These are phyloP conservation scores for Diutina sp. DNA, from an alignment of 1,139 yeast genomes.

Conservation along the genomic window DNA sequence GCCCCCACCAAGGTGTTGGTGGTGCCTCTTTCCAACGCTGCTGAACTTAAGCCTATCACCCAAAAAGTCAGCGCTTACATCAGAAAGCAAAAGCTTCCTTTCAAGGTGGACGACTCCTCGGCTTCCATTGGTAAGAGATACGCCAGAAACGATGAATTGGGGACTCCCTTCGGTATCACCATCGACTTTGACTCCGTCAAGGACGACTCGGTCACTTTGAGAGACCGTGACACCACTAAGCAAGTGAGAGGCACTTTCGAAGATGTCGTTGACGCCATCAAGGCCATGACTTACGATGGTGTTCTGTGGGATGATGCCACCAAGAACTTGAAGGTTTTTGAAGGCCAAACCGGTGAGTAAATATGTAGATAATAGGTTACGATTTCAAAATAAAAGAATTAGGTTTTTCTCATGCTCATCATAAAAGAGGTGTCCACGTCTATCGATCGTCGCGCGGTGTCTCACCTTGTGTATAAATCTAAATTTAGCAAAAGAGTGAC, in stretches of 20 bases:
- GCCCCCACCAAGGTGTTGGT: slow-evolving; percentile 97
- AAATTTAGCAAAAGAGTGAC: too few species aligned
- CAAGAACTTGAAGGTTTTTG: slow-evolving; percentile 49
- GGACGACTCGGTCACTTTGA: slow-evolving; percentile 83
- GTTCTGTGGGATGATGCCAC: slow-evolving; percentile 82
- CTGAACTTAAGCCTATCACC: slow-evolving; percentile 68
- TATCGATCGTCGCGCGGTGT: too few species aligned
- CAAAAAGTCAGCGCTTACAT: slow-evolving; percentile 55
- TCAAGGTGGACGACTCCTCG: slow-evolving; percentile 94
- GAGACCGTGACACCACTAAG: slow-evolving; percentile 95
- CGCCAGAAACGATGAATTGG: slow-evolving; percentile 97
- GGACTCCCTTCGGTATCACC: slow-evolving; percentile 98
- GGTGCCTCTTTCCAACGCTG: slow-evolving; percentile 84
- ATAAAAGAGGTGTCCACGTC: too few species aligned
- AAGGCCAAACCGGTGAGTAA: slow-evolving; percentile 1
- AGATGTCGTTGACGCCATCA: slow-evolving; percentile 69
- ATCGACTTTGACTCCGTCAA: slow-evolving; percentile 90
- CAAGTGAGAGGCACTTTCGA: slow-evolving; percentile 91
- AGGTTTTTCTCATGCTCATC: background rate
- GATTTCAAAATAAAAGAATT: background rate
- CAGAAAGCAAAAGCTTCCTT: slow-evolving; percentile 77
- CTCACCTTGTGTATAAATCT: too few species aligned
- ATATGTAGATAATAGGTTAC: background rate
- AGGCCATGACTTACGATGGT: slow-evolving; percentile 62
- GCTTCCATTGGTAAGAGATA: slow-evolving; percentile 98